Evolutionary conservation across 1,284 basidiomycete genomes (phyloP), one percentile per base, ranked within the genome.

Genomic region (Phylloboletellus chloephorus): DNA sequence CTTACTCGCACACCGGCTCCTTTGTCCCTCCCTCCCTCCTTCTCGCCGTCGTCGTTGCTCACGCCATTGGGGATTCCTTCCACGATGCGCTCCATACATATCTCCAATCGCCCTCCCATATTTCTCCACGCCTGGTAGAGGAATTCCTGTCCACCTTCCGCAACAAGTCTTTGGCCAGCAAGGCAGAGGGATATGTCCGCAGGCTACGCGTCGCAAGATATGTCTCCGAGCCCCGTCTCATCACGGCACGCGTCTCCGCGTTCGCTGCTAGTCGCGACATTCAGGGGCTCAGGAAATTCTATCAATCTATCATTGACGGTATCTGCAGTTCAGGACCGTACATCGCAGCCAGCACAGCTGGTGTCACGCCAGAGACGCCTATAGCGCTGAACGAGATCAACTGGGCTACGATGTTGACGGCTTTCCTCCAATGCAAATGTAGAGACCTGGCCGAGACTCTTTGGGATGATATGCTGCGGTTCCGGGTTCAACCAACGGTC

Each of bases 401-500:
- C 13, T 88, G 84, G 84, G 67, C 69, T 0, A 67, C 73, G 2
- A 78, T 88, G 50, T 60, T 88, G 34, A 68, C 67, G 3, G 76
- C 72, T 12, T 84, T 85, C 48, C 59, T 85, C 32, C 66, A 64
- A 40, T 70, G 70, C 46, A 64, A 71, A 21, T 64, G 70, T 32
- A 65, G 67, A 30, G 77, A 83, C 41, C 56, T 79, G 13, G 83
- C 78, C 1, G 71, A 70, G 32, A 61, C 61, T 22, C 52, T 87
- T 5, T 87, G 84, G 85, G 67, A 75, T 26, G 79, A 83, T 49
- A 72, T 86, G 64, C 40, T 64, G 10, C 54, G 57, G 17, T 58
- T 72, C n/a, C 72, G 70, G 2, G 57, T 81, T 15, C 61, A 48
- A 25, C 76, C 76, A 12, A 68, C 70, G 1, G 58, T 73, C 8